Percentiles rank a stretch among this genome's conserved stretches.
Conservation (phyloP, 75 land plant genomes). For the Sequoiadendron giganteum region DNA sequence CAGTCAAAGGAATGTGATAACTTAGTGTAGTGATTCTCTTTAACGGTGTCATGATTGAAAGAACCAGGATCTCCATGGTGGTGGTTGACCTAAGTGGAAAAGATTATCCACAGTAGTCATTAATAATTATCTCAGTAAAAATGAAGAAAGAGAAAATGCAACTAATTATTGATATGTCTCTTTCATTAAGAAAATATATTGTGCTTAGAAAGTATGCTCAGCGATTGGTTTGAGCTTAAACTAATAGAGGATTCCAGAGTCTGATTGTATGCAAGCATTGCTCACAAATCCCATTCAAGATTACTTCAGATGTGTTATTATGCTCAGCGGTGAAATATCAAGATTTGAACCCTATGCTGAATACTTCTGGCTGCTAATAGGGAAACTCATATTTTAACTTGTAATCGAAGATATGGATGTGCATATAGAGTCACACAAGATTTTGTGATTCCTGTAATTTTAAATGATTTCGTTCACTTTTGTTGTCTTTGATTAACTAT, state of each 20-base stretch:
- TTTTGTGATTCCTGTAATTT: neutral
- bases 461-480: neutral
- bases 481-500: neutral
- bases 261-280: neutral
- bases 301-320: neutral
- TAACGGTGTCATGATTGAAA: neutral
- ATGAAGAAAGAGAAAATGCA: neutral
- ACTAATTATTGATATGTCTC: neutral
- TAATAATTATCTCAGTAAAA: neutral
- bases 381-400: neutral
- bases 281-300: neutral
- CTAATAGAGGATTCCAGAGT: neutral
- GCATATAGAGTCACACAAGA: neutral
- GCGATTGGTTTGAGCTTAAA: neutral
- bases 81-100: neutral
- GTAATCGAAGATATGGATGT: neutral
- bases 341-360: neutral
- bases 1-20: neutral
- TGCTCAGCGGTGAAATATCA: neutral
- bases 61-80: neutral
- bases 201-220: neutral
- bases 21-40: neutral
- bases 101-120: neutral
- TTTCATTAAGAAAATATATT: neutral
- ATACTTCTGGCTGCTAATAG: neutral